phyloP scores from a whole-genome alignment of 2,329 filamentous ascomycete species.

The Leptographium flavum region DNA sequence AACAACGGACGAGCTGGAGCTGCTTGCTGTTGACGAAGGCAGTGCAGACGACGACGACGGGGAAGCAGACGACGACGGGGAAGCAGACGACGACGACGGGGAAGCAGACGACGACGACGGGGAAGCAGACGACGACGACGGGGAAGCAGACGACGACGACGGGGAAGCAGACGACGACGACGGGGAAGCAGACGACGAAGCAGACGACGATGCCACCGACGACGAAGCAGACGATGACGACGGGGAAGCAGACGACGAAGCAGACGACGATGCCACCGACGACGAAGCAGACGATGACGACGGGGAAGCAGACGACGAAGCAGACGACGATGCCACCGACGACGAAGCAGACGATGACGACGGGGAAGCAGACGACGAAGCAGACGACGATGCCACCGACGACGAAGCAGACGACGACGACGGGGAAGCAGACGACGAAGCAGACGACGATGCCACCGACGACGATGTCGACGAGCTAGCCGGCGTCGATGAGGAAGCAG shows the following conservation, averaged over 20 bases:
- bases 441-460: too few relatives aligned
- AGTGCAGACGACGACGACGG: not conserved
- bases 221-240: not conserved
- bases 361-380: not conserved
- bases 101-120: not conserved
- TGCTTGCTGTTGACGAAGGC: not conserved
- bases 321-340: not conserved
- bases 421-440: too few relatives aligned
- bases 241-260: not conserved
- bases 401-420: too few relatives aligned
- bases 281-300: not conserved
- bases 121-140: not conserved
- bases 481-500: too few relatives aligned
- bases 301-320: not conserved
- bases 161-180: too few relatives aligned
- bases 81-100: too few relatives aligned
- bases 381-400: not conserved
- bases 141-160: not conserved
- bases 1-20: not conserved
- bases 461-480: too few relatives aligned
- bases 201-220: slow-evolving; percentile 1
- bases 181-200: not conserved
- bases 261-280: not conserved
- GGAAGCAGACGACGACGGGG: not conserved
- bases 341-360: slow-evolving; percentile 1